A percentile compares a stretch with the other conserved stretches of the same genome.
Conservation (phyloP, 768 basidiomycete genomes). For the Chlorophyllum brunneum region DNA sequence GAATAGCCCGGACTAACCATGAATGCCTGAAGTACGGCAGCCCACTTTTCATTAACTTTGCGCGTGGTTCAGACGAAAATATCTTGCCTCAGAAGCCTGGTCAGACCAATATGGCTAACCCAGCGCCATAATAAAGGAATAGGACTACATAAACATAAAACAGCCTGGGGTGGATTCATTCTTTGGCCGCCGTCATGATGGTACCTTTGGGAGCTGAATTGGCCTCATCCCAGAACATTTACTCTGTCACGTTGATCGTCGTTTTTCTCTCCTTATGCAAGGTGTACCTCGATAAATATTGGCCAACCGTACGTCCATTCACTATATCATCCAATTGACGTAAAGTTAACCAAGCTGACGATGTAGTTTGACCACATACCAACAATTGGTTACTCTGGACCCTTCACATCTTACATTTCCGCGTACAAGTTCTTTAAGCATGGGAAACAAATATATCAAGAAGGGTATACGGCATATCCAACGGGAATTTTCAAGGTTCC, state of each 20-base stretch:
- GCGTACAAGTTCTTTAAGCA: slow-evolving; percentile 21
- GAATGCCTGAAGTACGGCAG: no score
- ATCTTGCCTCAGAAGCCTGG: no score
- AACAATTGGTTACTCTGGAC: slow-evolving; percentile 21
- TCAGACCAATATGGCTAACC: no score
- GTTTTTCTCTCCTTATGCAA: neutral
- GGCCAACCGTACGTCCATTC: neutral
- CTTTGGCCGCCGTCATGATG: no score
- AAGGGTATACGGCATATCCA: slow-evolving; percentile 22
- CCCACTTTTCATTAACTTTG: no score
- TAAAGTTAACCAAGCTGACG: neutral
- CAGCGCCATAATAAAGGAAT: no score
- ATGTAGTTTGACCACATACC: slow-evolving; percentile 16
- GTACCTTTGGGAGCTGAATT: no score
- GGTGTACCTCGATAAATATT: neutral
- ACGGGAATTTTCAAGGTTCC: slow-evolving; percentile 25
- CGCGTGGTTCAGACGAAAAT: no score
- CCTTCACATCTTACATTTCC: slow-evolving; percentile 20
- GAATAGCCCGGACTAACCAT: no score
- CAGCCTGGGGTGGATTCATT: no score
- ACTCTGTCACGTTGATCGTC: neutral
- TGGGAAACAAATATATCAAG: slow-evolving; percentile 19
- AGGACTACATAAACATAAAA: no score
- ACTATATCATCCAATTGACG: neutral
- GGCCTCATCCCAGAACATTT: no score